These are phyloP conservation scores for Nitzschia palea DNA, from an alignment of 108 stramenopile species.

Conservation along the genomic window DNA sequence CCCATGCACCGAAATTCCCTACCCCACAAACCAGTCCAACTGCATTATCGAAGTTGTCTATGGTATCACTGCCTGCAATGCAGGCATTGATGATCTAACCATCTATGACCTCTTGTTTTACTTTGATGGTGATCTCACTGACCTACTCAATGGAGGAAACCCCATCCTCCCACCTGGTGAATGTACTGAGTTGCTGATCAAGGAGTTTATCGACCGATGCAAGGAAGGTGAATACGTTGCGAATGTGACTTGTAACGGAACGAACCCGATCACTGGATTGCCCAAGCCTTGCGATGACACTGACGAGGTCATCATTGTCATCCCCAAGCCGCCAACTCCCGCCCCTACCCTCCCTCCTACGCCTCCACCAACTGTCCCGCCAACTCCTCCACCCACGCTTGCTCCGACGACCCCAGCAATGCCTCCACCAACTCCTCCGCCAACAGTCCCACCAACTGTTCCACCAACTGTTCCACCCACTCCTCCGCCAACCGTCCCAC, in stretches of 20 bases:
- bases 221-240: constrained; percentile 6
- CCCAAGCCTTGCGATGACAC: neutral
- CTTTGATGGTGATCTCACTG: neutral
- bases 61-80: constrained; percentile 18
- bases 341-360: neutral
- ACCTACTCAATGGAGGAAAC: constrained; percentile 1
- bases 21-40: constrained; percentile 6
- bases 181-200: neutral
- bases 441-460: neutral
- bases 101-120: constrained; percentile 7
- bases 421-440: neutral
- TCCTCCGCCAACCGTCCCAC: neutral
- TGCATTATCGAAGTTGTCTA: constrained; percentile 16
- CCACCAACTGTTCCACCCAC: constrained; percentile 2
- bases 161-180: constrained; percentile 13
- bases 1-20: constrained; percentile 21
- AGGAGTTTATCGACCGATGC: constrained; percentile 9
- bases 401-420: neutral
- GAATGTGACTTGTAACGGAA: neutral
- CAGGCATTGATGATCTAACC: constrained; percentile 1
- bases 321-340: neutral
- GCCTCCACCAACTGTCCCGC: neutral
- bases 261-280: constrained; percentile 10
- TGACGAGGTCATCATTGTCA: neutral
- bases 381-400: neutral